Evolutionary conservation across 2,329 filamentous ascomycete species (phyloP), one percentile per base, ranked within the genome.

Genomic region (Pseudogymnoascus verrucosus): DNA sequence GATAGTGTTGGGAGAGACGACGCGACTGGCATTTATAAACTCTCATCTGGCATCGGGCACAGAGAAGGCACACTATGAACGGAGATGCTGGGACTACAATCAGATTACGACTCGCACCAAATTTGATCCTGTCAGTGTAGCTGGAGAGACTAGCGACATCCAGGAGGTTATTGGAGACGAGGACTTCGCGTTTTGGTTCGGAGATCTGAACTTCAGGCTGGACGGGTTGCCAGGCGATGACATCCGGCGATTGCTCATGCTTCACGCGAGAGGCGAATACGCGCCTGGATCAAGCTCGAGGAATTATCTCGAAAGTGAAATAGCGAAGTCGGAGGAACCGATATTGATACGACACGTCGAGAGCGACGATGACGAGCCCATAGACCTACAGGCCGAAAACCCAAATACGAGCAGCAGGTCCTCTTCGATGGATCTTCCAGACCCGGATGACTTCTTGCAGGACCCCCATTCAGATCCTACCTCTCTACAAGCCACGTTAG

Each of bases 181-280:
- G 68, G 95, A 99, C 72, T 92, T 97, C 76, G 86, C 88, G 0
- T 97, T 99, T 71, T 98, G 93, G 91, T 90, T 96, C 71, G 95
- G 95, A 5, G 95, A 99, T 74, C 80, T 99, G 44, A 99, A 99
- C 74, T 99, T 97, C 72, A 86, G 95, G 34, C 81, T 99, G 0
- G 91, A 96, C 61, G 90, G 89, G 51, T 84, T 98, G 60, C 90
- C 93, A 0, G 93, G 92, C 0, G 89, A 95, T 39, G 95, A 99
- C 73, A 95, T 99, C 57, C 84, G 93, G 34, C 85, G 89, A 59
- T 78, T 98, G 5, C 80, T 99, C 39, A 89, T 88, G 71, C 81
- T 97, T 4, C 93, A 97, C 74, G 89, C 90, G 0, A 82, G 83
- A 36, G 91, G 91, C 64, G 88, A 93, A 75, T 92, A 93, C 73